Evolutionary conservation across 176 grass and related monocot genomes (phyloP).

Genomic region (Carex kokanica): DNA sequence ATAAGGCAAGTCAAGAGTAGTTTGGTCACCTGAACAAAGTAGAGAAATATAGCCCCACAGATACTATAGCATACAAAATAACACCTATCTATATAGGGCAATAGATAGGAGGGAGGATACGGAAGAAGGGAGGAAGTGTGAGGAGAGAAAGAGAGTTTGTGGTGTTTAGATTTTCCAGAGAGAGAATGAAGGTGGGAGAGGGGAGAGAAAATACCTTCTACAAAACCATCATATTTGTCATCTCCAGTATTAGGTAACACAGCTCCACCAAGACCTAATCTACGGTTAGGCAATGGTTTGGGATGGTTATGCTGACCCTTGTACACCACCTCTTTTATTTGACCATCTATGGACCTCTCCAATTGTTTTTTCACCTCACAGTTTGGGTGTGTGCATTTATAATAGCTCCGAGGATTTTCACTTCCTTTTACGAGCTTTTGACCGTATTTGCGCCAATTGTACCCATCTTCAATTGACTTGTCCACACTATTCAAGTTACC

Average conservation of each 20-base stretch:
- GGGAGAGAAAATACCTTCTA: conserved; percentile 49
- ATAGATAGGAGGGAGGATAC: not conserved
- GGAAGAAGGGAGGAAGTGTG: not conserved
- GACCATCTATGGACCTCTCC: conserved; percentile 80
- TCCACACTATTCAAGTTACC: conserved; percentile 29
- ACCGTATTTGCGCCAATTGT: conserved; percentile 97
- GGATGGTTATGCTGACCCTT: conserved; percentile 88
- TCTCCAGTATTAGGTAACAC: conserved; percentile 56
- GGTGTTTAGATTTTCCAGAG: conserved; percentile 10
- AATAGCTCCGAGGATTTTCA: conserved; percentile 97
- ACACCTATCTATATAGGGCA: not conserved
- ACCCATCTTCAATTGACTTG: conserved; percentile 78
- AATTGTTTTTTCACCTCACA: conserved; percentile 97
- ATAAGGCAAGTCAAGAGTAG: not conserved
- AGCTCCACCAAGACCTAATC: conserved; percentile 45
- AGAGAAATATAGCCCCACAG: not conserved
- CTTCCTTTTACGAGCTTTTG: conserved; percentile 97
- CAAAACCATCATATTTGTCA: conserved; percentile 55
- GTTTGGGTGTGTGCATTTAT: conserved; percentile 98
- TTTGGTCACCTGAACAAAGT: not conserved
- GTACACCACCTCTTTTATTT: conserved; percentile 88
- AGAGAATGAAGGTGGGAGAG: too few species aligned
- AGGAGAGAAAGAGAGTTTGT: not conserved
- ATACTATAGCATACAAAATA: not conserved
- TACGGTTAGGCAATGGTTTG: conserved; percentile 76